Base-by-base conservation (phyloP, 495 filamentous ascomycete genomes). In the Aspergillus nidulans region DNA sequence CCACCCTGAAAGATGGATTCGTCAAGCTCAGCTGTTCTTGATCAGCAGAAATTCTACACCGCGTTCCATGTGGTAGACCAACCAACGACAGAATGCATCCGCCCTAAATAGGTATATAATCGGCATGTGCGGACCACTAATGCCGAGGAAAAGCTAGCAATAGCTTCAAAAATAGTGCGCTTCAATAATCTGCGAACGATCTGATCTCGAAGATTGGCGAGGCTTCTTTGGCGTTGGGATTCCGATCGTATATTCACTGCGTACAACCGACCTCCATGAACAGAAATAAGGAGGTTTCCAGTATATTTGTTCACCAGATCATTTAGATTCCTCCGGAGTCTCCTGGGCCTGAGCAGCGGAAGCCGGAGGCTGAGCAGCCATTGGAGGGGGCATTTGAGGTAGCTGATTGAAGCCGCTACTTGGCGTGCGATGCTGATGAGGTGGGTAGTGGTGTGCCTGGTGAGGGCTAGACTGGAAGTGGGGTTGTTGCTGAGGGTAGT, bases 381-480 rank as follows among this genome's bases (percentile, higher is more conserved):
- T 70, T 23, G 79, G 80, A 57, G 75, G 67, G 16, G 77, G 70
- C 16, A 72, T 65, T 52, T 78, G 80, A 49, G 72, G 67, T 40
- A 78, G 75, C 48, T 82, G 81, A 51, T 77, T 82, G 60, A 83
- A 84, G 51, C 78, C 79, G 55, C 76, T 82, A 64, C 75, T 79
- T 26, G 78, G 79, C 20, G 78, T 80, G 36, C 83, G 83, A 52
- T 86, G 81, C 39, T 80, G 73, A 53, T 80, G 77, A 39, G 76
- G 81, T 9, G 82, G 84, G 62, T 83, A 85, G 55, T 87, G 84
- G 60, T 86, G 83, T 57, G 75, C 69, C 61, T 85, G 84, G 58
- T 86, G 85, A 18, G 84, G 85, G 58, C 83, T 84, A 44, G 81
- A 81, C 36, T 77, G 81, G 60, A 82, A 86, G 49, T 83, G 84